Base-by-base conservation (phyloP, 306 rosid genomes). In the Vigna nakashimae region DNA sequence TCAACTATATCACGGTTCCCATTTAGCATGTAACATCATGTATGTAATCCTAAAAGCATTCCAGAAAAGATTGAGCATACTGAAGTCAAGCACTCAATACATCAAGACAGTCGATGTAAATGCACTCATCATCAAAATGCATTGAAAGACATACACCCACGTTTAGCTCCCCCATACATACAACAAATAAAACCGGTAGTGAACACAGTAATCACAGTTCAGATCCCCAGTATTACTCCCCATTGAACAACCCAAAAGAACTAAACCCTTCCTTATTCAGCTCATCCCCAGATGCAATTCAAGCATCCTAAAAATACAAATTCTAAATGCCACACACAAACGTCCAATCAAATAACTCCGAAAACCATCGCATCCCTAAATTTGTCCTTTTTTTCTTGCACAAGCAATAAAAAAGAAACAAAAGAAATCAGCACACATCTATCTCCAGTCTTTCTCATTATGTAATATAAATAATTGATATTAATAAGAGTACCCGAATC, bases 161-260 rank as follows among this genome's bases (percentile, higher is more conserved):
- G 9, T 46, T 46, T 34, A 71, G 12, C 53, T 18, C 58, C 7
- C 4, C 43, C 26, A n/a, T 30, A 17, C 24, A 58, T 38, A 26
- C 56, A 55, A 5, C 24, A 68, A 60, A 20, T 5, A 10, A 50
- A 20, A 14, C 9, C 17, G 46, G 24, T 11, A 26, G n/a, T 15
- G 9, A 14, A 45, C 17, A 58, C 45, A 58, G 80, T 85, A 87
- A 78, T 86, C 84, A 82, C 86, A 85, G 89, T 86, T 87, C 91
- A 91, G 88, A 86, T 86, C 89, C 84, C 93, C 90, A 87, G 74
- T 49, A 66, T 0, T 65, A 74, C 75, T 85, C 90, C 82, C 65
- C 89, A 87, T 16, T 70, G 67, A 36, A 18, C 42, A 79, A 76
- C 80, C 83, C 87, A 57, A 88, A 83, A 89, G 88, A 87, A 83